Evolutionary conservation across 306 rosid species (phyloP), one percentile per base, ranked within the genome.

Genomic region (Prosopis cineraria): DNA sequence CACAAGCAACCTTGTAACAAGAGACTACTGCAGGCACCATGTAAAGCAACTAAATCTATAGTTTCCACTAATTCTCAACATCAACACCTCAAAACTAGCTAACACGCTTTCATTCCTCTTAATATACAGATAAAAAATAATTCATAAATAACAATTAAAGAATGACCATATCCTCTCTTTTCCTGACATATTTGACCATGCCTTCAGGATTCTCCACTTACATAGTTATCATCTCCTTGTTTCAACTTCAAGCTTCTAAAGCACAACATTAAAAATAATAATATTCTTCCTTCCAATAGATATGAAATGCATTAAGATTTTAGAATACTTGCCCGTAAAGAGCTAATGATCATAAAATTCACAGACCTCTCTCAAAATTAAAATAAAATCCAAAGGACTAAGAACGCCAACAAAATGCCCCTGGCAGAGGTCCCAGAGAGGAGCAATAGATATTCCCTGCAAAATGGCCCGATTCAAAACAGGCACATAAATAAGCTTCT

Each of bases 391-490:
- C 84, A 65, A 80, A 68, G 93, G 98, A 75, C 96, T 93, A 53
- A 96, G 97, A 85, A 96, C 84, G 73, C 99, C 99, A 85, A 96
- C 98, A 87, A 96, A 93, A 78, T 85, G 94, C 48, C 97, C 97
- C 84, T 68, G 90, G 86, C 88, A 13, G 84, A 88, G 84, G 90
- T 96, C 97, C 94, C 98, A 96, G 73, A 96, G 98, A 68, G 99
- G 99, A 75, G 99, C 97, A 82, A 91, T 81, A 72, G 97, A 91
- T 75, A 93, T 90, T 73, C 97, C 99, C 98, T 96, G 89, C 12
- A 80, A 83, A 83, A 78, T 55, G 78, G 77, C 50, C 75, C 77
- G 50, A 75, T 31, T 80, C 58, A 87, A 70, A 79, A 20, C 45
- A 81, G 58, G 62, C 75, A 55, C 56, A 82, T 25, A 67, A 33